Evolutionary conservation across 163 green algal genomes (phyloP).

Genomic region (Smithsoniella earleae): DNA sequence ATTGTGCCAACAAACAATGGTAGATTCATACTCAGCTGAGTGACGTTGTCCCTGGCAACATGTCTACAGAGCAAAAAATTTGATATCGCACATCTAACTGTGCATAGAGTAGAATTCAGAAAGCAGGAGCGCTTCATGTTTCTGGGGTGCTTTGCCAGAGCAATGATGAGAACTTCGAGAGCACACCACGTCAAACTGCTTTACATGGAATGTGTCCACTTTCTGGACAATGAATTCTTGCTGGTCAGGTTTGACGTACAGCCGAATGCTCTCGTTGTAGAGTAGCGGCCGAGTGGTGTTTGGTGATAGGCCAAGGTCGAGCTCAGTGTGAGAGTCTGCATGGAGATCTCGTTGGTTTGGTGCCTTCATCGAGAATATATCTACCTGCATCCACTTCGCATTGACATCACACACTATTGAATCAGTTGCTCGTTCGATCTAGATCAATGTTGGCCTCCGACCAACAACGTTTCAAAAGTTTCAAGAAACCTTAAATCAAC

Average conservation of each 20-base stretch:
- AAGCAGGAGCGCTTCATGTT: too few species aligned
- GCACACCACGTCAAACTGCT: slow-evolving; percentile 29
- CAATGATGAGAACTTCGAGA: too few species aligned
- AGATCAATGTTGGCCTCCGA: too few species aligned
- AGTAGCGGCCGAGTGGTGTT: slow-evolving; percentile 1
- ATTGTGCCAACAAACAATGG: too few species aligned
- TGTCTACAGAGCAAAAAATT: too few species aligned
- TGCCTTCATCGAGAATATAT: slow-evolving; percentile 29
- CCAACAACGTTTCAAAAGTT: background rate
- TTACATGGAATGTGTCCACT: slow-evolving; percentile 4
- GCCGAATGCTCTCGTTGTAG: slow-evolving; percentile 24
- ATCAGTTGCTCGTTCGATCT: too few species aligned
- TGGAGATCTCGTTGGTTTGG: slow-evolving; percentile 7
- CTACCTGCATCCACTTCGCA: background rate
- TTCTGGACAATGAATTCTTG: slow-evolving; percentile 9
- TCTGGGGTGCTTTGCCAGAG: too few species aligned
- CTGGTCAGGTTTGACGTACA: background rate
- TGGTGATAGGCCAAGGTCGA: background rate
- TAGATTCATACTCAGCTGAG: too few species aligned
- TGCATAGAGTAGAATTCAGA: background rate
- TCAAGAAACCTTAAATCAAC: background rate
- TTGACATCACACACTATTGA: background rate
- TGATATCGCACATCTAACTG: background rate
- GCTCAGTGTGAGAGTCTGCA: slow-evolving; percentile 9
- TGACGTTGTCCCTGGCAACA: too few species aligned